Evolutionary conservation across 2,329 filamentous ascomycete genomes (phyloP).

Genomic region (Colletotrichum australisinense): DNA sequence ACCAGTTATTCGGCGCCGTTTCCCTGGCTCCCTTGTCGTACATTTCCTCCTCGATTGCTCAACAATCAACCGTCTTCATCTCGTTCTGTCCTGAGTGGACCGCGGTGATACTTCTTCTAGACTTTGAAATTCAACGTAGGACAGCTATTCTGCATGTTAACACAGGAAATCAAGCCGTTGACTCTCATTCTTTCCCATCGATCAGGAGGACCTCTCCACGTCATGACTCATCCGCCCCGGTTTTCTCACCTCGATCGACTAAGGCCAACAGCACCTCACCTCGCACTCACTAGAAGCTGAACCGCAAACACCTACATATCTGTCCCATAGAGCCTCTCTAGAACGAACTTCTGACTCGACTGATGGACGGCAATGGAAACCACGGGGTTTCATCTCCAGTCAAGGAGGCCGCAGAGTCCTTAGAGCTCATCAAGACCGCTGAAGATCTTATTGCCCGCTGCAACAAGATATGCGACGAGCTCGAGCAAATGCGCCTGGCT

Average conservation of each 20-base stretch:
- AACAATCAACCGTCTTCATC: background rate
- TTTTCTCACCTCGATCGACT: background rate
- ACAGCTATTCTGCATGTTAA: background rate
- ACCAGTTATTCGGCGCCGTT: background rate
- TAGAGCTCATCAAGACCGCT: constrained; percentile 2
- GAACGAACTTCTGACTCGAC: background rate
- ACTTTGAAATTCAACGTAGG: too few relatives aligned
- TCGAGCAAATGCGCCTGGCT: constrained; percentile 5
- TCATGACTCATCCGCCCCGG: constrained; percentile 6
- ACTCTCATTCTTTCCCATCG: background rate
- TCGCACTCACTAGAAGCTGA: background rate
- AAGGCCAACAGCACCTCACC: background rate
- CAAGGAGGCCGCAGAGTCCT: background rate
- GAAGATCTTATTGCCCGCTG: constrained; percentile 9
- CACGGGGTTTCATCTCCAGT: background rate
- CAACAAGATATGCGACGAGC: constrained; percentile 10
- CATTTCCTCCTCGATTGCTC: background rate
- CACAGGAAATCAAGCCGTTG: background rate
- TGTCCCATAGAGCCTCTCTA: too few relatives aligned
- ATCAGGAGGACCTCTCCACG: background rate
- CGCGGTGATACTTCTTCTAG: background rate
- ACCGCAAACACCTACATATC: background rate
- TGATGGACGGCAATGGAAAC: background rate
- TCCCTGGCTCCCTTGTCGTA: background rate
- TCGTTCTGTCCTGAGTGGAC: accelerated